A percentile compares a stretch with the other conserved stretches of the same genome.
Conservation (phyloP, 2,329 filamentous ascomycete species). For the Cytospora leucostoma region DNA sequence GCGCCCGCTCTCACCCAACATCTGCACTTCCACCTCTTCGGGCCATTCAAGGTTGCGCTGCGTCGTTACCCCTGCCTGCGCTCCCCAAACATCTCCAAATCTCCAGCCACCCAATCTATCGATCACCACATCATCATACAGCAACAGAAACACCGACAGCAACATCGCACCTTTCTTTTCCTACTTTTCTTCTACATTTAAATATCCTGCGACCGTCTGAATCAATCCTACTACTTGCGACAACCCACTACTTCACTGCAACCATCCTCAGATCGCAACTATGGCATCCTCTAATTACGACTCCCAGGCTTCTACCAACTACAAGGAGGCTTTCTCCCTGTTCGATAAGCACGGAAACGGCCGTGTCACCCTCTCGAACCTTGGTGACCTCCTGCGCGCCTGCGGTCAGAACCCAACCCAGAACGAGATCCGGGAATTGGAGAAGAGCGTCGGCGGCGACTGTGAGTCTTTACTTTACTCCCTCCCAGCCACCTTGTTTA, state of each 20-base stretch:
- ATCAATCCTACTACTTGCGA: conserved; percentile 1
- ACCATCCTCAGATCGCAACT: neutral
- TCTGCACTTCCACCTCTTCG: neutral
- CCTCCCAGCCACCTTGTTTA: conserved; percentile 12
- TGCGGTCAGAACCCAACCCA: conserved; percentile 98
- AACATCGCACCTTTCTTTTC: neutral
- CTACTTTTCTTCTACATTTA: neutral
- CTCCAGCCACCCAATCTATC: conserved; percentile 21
- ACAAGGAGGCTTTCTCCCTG: conserved; percentile 99
- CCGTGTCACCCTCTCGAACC: conserved; percentile 79
- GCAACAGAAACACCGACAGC: neutral
- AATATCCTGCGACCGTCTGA: conserved; percentile 2
- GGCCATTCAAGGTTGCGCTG: neutral
- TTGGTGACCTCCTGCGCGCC: conserved; percentile 92
- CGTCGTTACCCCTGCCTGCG: neutral
- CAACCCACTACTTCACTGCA: neutral
- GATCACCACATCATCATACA: neutral
- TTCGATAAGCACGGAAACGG: conserved; percentile 99
- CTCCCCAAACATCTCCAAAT: conserved; percentile 21
- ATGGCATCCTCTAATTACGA: conserved; percentile 49
- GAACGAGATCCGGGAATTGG: conserved; percentile 86
- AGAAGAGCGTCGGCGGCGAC: conserved; percentile 85
- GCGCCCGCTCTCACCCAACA: neutral
- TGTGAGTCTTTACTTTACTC: conserved; percentile 64
- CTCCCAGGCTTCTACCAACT: conserved; percentile 82